A percentile compares a stretch with the other conserved stretches of the same genome.
Evolutionary conservation across 2,329 filamentous ascomycete species (phyloP).

Genomic region (Neurospora sp.): DNA sequence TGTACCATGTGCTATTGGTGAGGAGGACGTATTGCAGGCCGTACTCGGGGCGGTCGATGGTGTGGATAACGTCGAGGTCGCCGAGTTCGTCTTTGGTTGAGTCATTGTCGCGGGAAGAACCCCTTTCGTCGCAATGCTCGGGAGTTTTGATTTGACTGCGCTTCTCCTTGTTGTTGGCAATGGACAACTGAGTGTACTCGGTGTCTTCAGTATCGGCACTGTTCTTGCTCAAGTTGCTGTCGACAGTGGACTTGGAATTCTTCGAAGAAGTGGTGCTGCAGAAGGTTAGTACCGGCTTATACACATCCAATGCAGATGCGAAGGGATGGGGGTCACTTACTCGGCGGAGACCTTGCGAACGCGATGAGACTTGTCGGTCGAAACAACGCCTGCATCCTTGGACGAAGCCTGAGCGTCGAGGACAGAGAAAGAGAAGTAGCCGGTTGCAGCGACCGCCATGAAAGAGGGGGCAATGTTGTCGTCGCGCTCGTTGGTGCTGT

Average conservation of each 20-base stretch:
- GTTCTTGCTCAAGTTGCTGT: background rate
- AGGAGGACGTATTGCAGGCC: background rate
- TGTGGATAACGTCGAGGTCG: background rate
- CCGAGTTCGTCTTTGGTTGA: background rate
- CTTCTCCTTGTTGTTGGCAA: background rate
- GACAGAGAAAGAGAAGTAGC: background rate
- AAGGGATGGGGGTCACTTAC: background rate
- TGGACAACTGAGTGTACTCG: background rate
- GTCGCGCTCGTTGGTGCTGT: background rate
- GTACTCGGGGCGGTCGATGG: background rate
- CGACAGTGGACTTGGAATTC: background rate
- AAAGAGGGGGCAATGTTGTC: background rate
- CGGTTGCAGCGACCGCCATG: fast-evolving
- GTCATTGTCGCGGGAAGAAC: background rate
- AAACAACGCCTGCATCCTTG: background rate
- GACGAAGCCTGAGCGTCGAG: background rate
- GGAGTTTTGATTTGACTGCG: background rate
- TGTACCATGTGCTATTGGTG: background rate
- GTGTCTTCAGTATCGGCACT: background rate
- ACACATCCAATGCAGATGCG: background rate
- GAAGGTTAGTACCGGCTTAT: background rate
- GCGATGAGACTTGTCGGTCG: background rate
- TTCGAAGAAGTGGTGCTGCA: background rate
- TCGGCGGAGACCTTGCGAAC: background rate
- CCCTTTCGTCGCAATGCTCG: background rate